phyloP scores from a whole-genome alignment of 805 yeast genomes.

The Saccharomycopsis babjevae region DNA sequence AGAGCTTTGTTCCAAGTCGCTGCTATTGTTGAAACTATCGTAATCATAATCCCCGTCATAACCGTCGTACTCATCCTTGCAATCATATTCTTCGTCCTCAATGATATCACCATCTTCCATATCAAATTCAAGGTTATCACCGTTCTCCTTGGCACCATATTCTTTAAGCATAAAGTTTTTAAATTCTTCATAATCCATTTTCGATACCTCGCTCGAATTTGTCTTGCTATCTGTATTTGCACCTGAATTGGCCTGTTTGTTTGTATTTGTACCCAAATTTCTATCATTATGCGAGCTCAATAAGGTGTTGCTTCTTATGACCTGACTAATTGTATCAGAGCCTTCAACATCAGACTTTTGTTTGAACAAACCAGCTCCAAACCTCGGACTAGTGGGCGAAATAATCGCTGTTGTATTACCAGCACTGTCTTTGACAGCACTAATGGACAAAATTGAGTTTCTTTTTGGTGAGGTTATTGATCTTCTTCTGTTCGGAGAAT shows the following conservation, averaged over 20 bases:
- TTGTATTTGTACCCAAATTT: not conserved
- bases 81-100: not conserved
- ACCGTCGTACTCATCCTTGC: not conserved
- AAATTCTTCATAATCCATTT: not conserved
- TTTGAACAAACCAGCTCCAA: not conserved
- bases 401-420: not conserved
- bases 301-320: not conserved
- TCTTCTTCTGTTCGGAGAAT: not conserved
- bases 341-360: not conserved
- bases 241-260: not conserved
- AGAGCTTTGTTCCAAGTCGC: not conserved
- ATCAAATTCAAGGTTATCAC: not conserved
- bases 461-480: not conserved
- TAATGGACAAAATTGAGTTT: not conserved
- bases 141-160: not conserved
- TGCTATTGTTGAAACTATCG: not conserved
- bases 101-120: not conserved
- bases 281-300: not conserved
- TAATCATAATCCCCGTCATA: not conserved
- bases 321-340: not conserved
- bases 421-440: not conserved
- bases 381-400: not conserved
- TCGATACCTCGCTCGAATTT: not conserved
- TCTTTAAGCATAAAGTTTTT: not conserved
- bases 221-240: not conserved